These are phyloP conservation scores for Ascochyta viciae-villosae DNA, from an alignment of 2,329 filamentous ascomycete genomes.

Conservation along the genomic window DNA sequence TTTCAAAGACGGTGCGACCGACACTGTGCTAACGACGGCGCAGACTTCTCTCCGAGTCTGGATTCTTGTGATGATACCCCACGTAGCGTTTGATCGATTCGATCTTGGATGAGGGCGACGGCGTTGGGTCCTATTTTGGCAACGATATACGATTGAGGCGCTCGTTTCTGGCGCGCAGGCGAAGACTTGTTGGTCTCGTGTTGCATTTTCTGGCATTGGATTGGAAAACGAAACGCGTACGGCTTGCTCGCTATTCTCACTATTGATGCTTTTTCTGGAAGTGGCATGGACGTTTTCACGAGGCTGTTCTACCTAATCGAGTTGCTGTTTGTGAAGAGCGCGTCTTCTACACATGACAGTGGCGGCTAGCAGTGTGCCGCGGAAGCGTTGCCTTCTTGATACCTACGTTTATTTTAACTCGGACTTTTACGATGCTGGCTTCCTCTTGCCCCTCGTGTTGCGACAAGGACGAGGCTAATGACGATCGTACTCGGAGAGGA, in stretches of 20 bases:
- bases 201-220: conserved; percentile 16
- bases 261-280: not conserved
- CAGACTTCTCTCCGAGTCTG: conserved; percentile 62
- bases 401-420: not conserved
- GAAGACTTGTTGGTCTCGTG: conserved; percentile 1
- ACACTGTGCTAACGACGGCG: conserved; percentile 14
- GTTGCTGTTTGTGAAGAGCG: not conserved
- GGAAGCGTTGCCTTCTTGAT: not conserved
- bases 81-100: conserved; percentile 36
- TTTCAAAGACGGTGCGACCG: not conserved
- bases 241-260: not conserved
- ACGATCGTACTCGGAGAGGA: not conserved
- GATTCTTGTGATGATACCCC: conserved; percentile 59
- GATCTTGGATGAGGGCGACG: conserved; percentile 20
- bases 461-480: not conserved
- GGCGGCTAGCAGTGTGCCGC: not conserved
- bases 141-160: conserved; percentile 7
- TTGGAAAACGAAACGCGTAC: conserved; percentile 9
- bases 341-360: not conserved
- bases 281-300: not conserved
- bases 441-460: conserved; percentile 3
- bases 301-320: not conserved
- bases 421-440: not conserved
- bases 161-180: conserved; percentile 10
- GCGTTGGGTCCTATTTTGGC: conserved; percentile 19